Evolutionary conservation across 106 monocot species (phyloP), one percentile per base, ranked within the genome.

Genomic region (Cymbidium sinense): DNA sequence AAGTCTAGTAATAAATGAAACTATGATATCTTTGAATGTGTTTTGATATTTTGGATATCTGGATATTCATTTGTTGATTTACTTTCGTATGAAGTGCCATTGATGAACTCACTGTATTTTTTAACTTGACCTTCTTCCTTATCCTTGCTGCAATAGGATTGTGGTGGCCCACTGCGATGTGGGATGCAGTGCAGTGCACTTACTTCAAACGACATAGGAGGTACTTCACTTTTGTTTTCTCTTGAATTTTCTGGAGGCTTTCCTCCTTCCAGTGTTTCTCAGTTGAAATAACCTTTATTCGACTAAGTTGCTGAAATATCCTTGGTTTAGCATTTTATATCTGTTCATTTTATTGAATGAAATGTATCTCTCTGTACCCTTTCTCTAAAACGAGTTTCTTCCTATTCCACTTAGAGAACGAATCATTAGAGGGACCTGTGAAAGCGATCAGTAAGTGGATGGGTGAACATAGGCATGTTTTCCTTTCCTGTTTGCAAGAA

Each of bases 161-260:
- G 74, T 74, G 74, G 74, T 43, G 74, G 74, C 27, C 74, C 74
- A 28, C 47, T 28, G 28, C 74, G 35, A 25, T 74, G 74, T 44
- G 74, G 74, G 74, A 74, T 44, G 44, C 43, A 74, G 44, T 74
- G 74, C 21, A 44, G 74, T 74, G 74, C 74, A 43, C 74, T 74
- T 74, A 19, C 21, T 43, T n/a, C 43, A 74, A 44, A 74, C 12
- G 35, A 44, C 44, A 74, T 74, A 25, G 74, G 74, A 74, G 74
- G 74, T 74, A 74, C 27, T 47, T 74, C 12, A 72, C n/a, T 35
- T 30, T 18, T n/a, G 19, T 72, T 71, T 72, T 39, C 39, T 69
- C 11, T 72, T 39, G 34, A 10, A 39, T 39, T 70, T 20, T n/a
- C 0, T 54, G n/a, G 18, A 5, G 8, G 10, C 61, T 47, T 47